Evolutionary conservation across 495 filamentous ascomycete genomes (phyloP).

Genomic region (Xylaria scruposa): DNA sequence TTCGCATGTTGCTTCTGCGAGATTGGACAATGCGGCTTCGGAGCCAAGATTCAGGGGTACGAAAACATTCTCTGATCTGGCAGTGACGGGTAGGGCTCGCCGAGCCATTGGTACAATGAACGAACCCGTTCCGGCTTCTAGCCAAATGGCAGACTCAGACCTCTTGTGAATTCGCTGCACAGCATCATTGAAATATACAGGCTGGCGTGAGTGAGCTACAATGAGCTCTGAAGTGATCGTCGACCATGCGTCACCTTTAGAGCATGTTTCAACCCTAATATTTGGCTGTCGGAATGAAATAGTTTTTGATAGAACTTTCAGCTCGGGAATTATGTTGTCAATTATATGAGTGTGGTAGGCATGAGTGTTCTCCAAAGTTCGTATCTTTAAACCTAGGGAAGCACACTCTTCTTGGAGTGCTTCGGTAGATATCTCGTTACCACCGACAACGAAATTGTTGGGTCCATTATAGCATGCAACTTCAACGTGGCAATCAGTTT

Average conservation of each 20-base stretch:
- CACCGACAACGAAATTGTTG: slow-evolving; percentile 42
- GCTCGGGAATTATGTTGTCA: slow-evolving; percentile 40
- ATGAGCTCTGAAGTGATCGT: slow-evolving; percentile 30
- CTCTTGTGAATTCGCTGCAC: slow-evolving; percentile 38
- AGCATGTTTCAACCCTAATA: slow-evolving; percentile 44
- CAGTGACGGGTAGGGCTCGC: background rate
- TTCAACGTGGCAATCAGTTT: slow-evolving; percentile 29
- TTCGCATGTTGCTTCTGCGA: slow-evolving; percentile 33
- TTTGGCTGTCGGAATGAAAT: slow-evolving; percentile 39
- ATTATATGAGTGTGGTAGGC: slow-evolving; percentile 53
- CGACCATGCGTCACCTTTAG: slow-evolving; percentile 8
- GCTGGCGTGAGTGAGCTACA: slow-evolving; percentile 40
- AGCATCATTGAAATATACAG: slow-evolving; percentile 45
- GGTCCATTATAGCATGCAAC: slow-evolving; percentile 52
- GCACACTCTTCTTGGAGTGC: slow-evolving; percentile 27
- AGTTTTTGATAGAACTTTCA: slow-evolving; percentile 34
- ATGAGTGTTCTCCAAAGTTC: slow-evolving; percentile 47
- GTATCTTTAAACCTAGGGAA: slow-evolving; percentile 26
- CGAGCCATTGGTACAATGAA: slow-evolving; percentile 43
- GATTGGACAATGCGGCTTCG: slow-evolving; percentile 14
- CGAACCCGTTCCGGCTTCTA: slow-evolving; percentile 46
- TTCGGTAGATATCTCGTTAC: slow-evolving; percentile 28
- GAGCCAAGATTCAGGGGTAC: background rate
- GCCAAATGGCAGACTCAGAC: slow-evolving; percentile 40
- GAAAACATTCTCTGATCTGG: background rate